phyloP scores from a whole-genome alignment of 805 yeast species.

The Komagataella pseudopastoris region DNA sequence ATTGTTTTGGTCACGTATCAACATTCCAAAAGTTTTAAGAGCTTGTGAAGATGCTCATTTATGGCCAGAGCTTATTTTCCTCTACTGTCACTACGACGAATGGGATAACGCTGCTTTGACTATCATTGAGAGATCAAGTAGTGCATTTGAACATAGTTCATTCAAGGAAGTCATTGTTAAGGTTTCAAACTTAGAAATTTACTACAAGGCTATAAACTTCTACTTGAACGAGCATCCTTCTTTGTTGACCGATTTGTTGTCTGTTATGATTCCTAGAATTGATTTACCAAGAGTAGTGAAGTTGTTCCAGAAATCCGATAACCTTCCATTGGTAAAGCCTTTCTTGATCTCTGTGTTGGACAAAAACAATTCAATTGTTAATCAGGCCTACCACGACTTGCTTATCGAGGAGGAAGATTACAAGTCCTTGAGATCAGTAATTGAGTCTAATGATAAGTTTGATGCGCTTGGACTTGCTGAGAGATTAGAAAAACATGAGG shows the following conservation, averaged over 20 bases:
- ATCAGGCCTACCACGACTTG: constrained; percentile 89
- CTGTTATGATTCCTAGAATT: constrained; percentile 76
- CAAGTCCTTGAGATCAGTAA: constrained; percentile 75
- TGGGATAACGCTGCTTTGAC: constrained; percentile 98
- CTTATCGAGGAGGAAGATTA: constrained; percentile 95
- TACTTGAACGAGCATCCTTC: constrained; percentile 89
- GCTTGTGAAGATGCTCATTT: constrained; percentile 90
- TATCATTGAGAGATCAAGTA: constrained; percentile 89
- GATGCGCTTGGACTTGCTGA: constrained; percentile 88
- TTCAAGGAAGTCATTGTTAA: constrained; percentile 92
- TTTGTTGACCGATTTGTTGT: constrained; percentile 70
- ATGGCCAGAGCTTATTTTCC: constrained; percentile 92
- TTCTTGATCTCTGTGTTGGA: constrained; percentile 84
- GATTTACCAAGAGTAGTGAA: constrained; percentile 92
- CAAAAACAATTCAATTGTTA: constrained; percentile 83
- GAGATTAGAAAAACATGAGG: constrained; percentile 82
- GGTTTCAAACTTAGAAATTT: constrained; percentile 91
- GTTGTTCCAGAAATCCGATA: constrained; percentile 89
- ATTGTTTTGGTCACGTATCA: constrained; percentile 95
- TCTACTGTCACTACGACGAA: constrained; percentile 96
- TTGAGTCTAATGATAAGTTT: constrained; percentile 82
- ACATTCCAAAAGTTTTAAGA: constrained; percentile 91
- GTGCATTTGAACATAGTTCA: constrained; percentile 84
- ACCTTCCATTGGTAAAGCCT: constrained; percentile 91
- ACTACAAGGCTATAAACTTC: constrained; percentile 93